Conservation (phyloP, 139 green algal species). For the Chlorella sp. region DNA sequence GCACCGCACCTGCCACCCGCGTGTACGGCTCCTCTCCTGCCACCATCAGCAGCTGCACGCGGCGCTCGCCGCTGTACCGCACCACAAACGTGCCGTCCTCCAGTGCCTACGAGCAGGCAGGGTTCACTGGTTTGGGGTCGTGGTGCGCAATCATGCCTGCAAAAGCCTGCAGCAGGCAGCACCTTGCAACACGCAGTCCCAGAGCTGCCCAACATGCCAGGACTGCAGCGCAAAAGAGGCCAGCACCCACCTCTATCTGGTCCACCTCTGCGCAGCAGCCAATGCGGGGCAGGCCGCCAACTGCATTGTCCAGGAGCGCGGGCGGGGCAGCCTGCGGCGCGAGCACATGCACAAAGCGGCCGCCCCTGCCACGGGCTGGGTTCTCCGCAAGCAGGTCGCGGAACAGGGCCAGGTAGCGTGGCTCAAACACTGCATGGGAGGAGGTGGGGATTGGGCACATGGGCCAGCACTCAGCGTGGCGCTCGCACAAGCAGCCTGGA, state of each 20-base stretch:
- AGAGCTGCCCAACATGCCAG: too few relatives aligned
- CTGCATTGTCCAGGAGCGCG: constrained; percentile 19
- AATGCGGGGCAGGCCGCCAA: constrained; percentile 24
- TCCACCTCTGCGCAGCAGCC: constrained; percentile 35
- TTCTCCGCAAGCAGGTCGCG: background rate
- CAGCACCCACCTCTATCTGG: constrained; percentile 5
- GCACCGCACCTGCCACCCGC: background rate
- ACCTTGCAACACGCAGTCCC: too few relatives aligned
- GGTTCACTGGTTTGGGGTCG: too few relatives aligned
- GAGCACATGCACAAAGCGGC: constrained; percentile 35
- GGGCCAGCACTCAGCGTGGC: too few relatives aligned
- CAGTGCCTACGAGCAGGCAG: background rate
- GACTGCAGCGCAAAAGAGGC: too few relatives aligned
- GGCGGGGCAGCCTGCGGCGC: background rate
- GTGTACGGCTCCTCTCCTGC: background rate
- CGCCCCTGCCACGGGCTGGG: background rate
- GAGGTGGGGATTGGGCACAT: background rate
- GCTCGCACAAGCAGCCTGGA: too few relatives aligned
- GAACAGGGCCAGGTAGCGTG: constrained; percentile 23
- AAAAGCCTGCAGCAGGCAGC: too few relatives aligned
- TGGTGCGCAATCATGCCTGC: too few relatives aligned
- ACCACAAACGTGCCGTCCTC: constrained; percentile 10
- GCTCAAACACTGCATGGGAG: constrained; percentile 29
- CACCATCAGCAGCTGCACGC: constrained; percentile 21
- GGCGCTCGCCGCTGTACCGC: constrained; percentile 16